Evolutionary conservation across 1,139 yeast species (phyloP), one percentile per base, ranked within the genome.

Genomic region (Zygosaccharomyces pseudobailii): DNA sequence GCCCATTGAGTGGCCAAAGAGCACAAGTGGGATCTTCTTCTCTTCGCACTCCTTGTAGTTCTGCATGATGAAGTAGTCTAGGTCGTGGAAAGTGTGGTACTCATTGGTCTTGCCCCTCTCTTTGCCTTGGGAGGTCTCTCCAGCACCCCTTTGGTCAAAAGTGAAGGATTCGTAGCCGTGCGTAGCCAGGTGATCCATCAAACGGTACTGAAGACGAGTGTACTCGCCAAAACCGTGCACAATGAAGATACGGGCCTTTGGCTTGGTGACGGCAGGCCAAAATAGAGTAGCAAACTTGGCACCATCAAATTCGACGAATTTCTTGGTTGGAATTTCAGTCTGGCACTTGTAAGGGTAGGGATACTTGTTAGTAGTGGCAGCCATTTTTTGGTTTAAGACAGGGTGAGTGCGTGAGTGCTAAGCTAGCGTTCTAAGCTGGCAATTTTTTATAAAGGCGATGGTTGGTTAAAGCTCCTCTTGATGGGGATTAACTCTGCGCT

Each of bases 1-100:
- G 42, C 98, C 98, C 97, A 92, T 89, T n/a, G 95, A 87, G 62
- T 87, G 95, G 2, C 97, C 96, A 68, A 79, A 73, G 54, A 92
- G 63, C 58, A 74, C 77, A 36, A 88, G 61, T 54, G 80, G 80
- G 45, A 47, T 57, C 8, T 47, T 50, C 6, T 49, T 45, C 2
- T 52, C 51, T 28, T 56, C 43, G 36, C 69, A 51, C 22, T 71
- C 70, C 6, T 63, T 54, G 23, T 69, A 43, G 49, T 71, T 70
- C 51, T 51, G 53, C 43, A 57, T 53, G 21, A 69, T 45, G 47
- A 90, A 75, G 56, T 73, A 76, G 56, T 88, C 88, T 57, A 90
- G 71, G 63, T 88, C 97, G 33, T 75, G 71, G 64, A 79, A 82
- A 3, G 81, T 79, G 53, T 75, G 76, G 47, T 59, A 60, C 56